phyloP scores from a whole-genome alignment of 345 rosid genomes.

The Gossypium anomalum region DNA sequence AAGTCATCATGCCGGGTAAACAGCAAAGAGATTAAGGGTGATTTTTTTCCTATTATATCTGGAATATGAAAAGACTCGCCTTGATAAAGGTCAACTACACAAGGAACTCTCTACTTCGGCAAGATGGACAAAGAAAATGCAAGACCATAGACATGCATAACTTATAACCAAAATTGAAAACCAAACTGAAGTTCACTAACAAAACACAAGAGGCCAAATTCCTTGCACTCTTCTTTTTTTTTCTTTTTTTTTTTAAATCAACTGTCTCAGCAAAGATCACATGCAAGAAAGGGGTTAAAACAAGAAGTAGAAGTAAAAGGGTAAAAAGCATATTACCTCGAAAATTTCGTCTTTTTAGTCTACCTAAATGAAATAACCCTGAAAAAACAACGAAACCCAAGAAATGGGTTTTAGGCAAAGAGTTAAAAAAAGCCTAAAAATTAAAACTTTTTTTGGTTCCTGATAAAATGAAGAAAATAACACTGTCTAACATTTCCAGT shows the following conservation, averaged over 20 bases:
- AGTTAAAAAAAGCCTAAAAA: not conserved
- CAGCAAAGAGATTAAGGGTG: not conserved
- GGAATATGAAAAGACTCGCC: not conserved
- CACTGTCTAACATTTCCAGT: not conserved
- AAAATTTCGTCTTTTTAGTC: not conserved
- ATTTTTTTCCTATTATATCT: not conserved
- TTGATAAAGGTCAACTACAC: not conserved
- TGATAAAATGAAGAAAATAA: not conserved
- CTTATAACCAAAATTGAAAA: not conserved
- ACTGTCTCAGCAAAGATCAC: not conserved
- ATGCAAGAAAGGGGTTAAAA: not conserved
- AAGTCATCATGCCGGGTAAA: not conserved
- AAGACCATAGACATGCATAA: conserved; percentile 4
- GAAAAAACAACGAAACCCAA: not conserved
- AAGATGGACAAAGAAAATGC: not conserved
- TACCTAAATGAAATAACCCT: not conserved
- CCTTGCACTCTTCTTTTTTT: not conserved
- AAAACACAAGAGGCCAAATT: not conserved
- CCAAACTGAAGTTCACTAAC: not conserved
- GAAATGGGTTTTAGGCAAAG: not conserved
- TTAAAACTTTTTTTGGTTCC: not conserved
- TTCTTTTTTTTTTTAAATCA: not conserved
- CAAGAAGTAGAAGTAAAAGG: not conserved
- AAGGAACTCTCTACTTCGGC: not conserved
- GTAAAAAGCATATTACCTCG: not conserved